Percentiles rank a stretch among this genome's conserved stretches.
phyloP scores from a whole-genome alignment of 768 basidiomycete genomes.

The Trametes punicea region DNA sequence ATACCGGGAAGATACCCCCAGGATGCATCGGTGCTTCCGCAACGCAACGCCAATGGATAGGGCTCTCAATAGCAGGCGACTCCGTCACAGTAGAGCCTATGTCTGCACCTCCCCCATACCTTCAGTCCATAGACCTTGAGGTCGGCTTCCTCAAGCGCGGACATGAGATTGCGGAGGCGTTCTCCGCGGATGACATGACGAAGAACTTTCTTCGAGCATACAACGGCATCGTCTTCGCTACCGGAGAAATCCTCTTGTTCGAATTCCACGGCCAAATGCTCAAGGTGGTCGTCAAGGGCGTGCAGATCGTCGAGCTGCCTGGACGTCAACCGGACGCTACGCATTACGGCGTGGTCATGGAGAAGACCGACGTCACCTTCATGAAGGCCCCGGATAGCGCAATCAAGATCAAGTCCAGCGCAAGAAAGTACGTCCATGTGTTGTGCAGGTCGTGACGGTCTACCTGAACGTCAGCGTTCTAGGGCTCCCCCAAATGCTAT shows the following conservation, averaged over 20 bases:
- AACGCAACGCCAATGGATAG: conserved; percentile 86
- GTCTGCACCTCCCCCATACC: conserved; percentile 47
- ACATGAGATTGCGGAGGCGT: conserved; percentile 60
- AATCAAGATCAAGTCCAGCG: conserved; percentile 90
- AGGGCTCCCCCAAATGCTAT: conserved; percentile 94
- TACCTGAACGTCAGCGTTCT: not conserved
- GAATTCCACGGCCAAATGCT: conserved; percentile 87
- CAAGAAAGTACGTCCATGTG: conserved; percentile 67
- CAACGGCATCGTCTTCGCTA: conserved; percentile 64
- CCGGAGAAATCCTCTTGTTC: conserved; percentile 71
- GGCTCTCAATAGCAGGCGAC: conserved; percentile 77
- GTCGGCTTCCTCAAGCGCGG: conserved; percentile 58
- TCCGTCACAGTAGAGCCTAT: conserved; percentile 66
- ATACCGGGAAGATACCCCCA: conserved; percentile 63
- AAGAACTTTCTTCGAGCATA: conserved; percentile 72
- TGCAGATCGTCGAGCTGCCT: conserved; percentile 59
- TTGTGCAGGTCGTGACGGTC: not conserved
- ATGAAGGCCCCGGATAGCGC: conserved; percentile 76
- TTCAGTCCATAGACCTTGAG: conserved; percentile 81
- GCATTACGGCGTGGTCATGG: conserved; percentile 75
- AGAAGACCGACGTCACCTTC: conserved; percentile 88
- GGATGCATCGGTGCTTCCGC: conserved; percentile 75
- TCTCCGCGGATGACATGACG: conserved; percentile 84
- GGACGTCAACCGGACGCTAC: conserved; percentile 44
- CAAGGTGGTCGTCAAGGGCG: conserved; percentile 61